A percentile compares a stretch with the other conserved stretches of the same genome.
Evolutionary conservation across 805 yeast genomes (phyloP).

Genomic region (Barnettozyma sp.): DNA sequence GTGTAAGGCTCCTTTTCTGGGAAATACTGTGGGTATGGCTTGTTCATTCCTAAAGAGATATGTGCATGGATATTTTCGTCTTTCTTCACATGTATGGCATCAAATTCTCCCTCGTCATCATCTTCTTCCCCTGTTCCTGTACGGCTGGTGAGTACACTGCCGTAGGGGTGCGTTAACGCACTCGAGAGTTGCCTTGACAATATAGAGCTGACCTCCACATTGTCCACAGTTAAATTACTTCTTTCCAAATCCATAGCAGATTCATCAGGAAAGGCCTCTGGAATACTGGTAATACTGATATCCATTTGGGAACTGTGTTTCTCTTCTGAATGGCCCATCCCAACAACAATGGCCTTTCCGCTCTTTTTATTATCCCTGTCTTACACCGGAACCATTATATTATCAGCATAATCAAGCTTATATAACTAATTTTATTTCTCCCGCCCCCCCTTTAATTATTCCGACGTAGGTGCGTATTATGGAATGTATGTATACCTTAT

Average conservation of each 20-base stretch:
- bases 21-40: constrained; percentile 34
- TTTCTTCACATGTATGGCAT: no score
- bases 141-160: neutral
- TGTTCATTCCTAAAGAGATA: constrained; percentile 48
- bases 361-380: no score
- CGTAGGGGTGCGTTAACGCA: constrained; percentile 2
- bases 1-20: constrained; percentile 62
- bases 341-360: no score
- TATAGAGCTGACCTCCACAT: constrained; percentile 7
- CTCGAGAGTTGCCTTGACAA: constrained; percentile 1
- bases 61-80: neutral
- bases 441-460: no score
- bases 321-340: neutral
- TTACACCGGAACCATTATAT: no score
- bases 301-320: neutral
- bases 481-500: no score
- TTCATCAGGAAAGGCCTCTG: neutral
- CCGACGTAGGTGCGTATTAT: no score
- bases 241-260: neutral
- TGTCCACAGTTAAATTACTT: neutral
- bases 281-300: neutral
- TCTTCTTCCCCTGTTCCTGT: no score
- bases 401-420: no score
- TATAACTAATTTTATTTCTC: no score
- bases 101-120: no score